phyloP scores from a whole-genome alignment of 2,329 filamentous ascomycete genomes.

The Corynespora cassiicola region DNA sequence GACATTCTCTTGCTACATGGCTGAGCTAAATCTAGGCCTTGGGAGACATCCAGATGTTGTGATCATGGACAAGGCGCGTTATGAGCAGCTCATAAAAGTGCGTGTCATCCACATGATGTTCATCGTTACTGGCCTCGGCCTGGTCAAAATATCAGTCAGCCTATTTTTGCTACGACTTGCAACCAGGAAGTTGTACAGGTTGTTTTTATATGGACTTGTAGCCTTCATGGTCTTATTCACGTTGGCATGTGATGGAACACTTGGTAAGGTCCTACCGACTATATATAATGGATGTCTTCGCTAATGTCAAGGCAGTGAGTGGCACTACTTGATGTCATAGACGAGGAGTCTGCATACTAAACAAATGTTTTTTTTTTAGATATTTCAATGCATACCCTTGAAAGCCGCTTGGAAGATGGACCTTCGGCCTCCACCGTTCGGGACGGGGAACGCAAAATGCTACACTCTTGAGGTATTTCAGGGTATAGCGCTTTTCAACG shows the following conservation, averaged over 20 bases:
- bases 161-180: constrained; percentile 52
- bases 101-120: constrained; percentile 51
- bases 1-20: constrained; percentile 47
- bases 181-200: background rate
- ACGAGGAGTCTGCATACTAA: too few species aligned
- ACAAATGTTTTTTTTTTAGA: too few species aligned
- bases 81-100: constrained; percentile 46
- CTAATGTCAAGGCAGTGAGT: background rate
- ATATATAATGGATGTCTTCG: too few species aligned
- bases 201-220: background rate
- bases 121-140: constrained; percentile 45
- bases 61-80: constrained; percentile 26
- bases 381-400: constrained; percentile 39
- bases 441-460: constrained; percentile 11
- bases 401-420: constrained; percentile 48
- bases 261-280: too few species aligned
- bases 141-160: constrained; percentile 54
- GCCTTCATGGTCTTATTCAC: background rate
- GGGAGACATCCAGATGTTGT: constrained; percentile 51
- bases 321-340: too few species aligned
- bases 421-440: constrained; percentile 11
- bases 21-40: constrained; percentile 51
- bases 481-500: constrained; percentile 53
- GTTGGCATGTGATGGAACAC: background rate
- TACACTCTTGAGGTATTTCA: constrained; percentile 47